phyloP scores from a whole-genome alignment of 2,329 filamentous ascomycete genomes.

The Ophiobolus disseminans region DNA sequence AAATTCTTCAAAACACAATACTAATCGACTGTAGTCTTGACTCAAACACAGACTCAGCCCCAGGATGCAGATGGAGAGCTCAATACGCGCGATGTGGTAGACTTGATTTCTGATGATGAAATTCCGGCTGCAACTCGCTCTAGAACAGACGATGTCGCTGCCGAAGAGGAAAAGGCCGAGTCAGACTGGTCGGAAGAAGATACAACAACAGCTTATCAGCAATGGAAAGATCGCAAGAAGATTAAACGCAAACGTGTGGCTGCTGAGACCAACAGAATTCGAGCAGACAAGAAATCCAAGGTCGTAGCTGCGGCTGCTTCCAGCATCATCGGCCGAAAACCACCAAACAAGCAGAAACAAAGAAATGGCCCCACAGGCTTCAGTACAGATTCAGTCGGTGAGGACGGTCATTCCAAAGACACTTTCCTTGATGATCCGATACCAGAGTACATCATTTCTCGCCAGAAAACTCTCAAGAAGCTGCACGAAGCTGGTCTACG shows the following conservation, averaged over 20 bases:
- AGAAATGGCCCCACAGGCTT: conserved; percentile 18
- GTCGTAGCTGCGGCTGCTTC: conserved; percentile 51
- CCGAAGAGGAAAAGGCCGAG: conserved; percentile 15
- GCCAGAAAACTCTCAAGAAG: conserved; percentile 74
- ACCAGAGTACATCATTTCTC: conserved; percentile 74
- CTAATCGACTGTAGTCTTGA: conserved; percentile 25
- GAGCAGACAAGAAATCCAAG: conserved; percentile 57
- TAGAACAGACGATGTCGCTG: conserved; percentile 15
- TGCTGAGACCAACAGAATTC: conserved; percentile 58
- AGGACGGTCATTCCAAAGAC: conserved; percentile 59
- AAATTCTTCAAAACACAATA: not conserved
- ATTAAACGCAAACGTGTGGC: conserved; percentile 61
- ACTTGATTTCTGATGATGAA: conserved; percentile 20
- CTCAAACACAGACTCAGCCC: conserved; percentile 34
- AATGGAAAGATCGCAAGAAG: conserved; percentile 68
- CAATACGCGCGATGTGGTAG: not conserved
- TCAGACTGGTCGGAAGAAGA: conserved; percentile 61
- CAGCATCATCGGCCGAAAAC: conserved; percentile 51
- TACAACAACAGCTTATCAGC: conserved; percentile 63
- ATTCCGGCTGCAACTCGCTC: conserved; percentile 1
- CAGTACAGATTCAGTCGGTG: conserved; percentile 28
- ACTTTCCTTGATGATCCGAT: conserved; percentile 65
- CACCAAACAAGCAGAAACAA: conserved; percentile 24
- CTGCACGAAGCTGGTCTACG: conserved; percentile 74
- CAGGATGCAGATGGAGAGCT: conserved; percentile 15